Evolutionary conservation across 805 yeast species (phyloP).

Genomic region (Saccharomyces paradoxus): DNA sequence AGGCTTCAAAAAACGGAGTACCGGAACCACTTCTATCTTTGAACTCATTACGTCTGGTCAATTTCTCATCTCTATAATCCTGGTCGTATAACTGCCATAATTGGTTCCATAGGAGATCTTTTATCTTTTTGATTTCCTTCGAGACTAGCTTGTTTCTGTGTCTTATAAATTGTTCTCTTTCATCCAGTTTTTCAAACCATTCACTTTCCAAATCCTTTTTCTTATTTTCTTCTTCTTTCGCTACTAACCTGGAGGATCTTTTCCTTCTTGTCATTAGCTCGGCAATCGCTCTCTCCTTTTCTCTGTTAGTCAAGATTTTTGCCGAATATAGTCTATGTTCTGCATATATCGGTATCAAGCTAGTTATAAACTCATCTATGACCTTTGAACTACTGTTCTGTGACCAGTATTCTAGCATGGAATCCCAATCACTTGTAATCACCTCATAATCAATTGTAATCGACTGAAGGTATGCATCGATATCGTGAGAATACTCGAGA

Average conservation of each 20-base stretch:
- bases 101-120: slow-evolving; percentile 24
- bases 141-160: slow-evolving; percentile 19
- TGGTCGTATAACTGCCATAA: slow-evolving; percentile 26
- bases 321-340: slow-evolving; percentile 24
- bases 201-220: slow-evolving; percentile 38
- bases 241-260: slow-evolving; percentile 65
- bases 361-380: slow-evolving; percentile 6
- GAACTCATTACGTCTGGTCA: slow-evolving; percentile 8
- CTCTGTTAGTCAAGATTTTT: slow-evolving; percentile 34
- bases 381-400: slow-evolving; percentile 8
- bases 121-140: slow-evolving; percentile 19
- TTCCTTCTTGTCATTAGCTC: slow-evolving; percentile 60
- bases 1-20: neutral
- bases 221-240: slow-evolving; percentile 52
- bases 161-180: slow-evolving; percentile 24
- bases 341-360: slow-evolving; percentile 12
- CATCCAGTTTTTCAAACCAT: slow-evolving; percentile 31
- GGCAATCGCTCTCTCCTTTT: slow-evolving; percentile 56
- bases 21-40: neutral
- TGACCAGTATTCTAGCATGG: slow-evolving; percentile 15
- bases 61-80: slow-evolving; percentile 19
- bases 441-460: slow-evolving; percentile 17
- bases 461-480: slow-evolving; percentile 22
- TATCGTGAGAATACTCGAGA: slow-evolving; percentile 25
- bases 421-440: slow-evolving; percentile 21